Evolutionary conservation across 345 rosid genomes (phyloP).

Genomic region (Bruguiera gymnorhiza): DNA sequence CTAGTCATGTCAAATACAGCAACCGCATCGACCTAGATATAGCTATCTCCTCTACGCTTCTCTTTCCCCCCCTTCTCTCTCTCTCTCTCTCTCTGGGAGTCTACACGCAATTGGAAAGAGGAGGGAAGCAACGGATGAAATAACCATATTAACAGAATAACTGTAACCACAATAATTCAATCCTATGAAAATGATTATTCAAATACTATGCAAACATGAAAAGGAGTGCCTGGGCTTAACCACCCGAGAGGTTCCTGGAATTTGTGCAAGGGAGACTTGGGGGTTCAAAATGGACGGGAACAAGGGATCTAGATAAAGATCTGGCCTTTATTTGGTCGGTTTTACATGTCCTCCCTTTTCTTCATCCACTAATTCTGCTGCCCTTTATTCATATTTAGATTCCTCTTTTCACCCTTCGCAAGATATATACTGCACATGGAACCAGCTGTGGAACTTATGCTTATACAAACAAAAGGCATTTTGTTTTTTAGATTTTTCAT

Average conservation of each 20-base stretch:
- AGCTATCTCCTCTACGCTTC: background rate
- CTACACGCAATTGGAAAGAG: background rate
- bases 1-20: conserved; percentile 34
- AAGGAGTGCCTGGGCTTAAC: conserved; percentile 8
- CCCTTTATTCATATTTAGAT: conserved; percentile 37
- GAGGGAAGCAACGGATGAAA: conserved; percentile 13
- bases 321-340: conserved; percentile 42
- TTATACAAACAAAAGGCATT: background rate
- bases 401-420: conserved; percentile 11
- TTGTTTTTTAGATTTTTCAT: conserved; percentile 3
- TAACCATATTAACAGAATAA: conserved; percentile 41
- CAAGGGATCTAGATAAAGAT: conserved; percentile 37
- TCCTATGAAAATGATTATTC: background rate
- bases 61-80: background rate
- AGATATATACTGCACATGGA: conserved; percentile 4
- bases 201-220: background rate
- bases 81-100: background rate
- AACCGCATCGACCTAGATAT: background rate
- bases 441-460: conserved; percentile 13
- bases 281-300: conserved; percentile 37
- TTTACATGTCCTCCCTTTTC: conserved; percentile 22
- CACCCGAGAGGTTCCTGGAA: conserved; percentile 21
- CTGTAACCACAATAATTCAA: conserved; percentile 13
- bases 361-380: conserved; percentile 41
- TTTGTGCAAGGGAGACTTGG: conserved; percentile 33